phyloP scores from a whole-genome alignment of 306 rosid genomes.

The Bauhinia variegata region DNA sequence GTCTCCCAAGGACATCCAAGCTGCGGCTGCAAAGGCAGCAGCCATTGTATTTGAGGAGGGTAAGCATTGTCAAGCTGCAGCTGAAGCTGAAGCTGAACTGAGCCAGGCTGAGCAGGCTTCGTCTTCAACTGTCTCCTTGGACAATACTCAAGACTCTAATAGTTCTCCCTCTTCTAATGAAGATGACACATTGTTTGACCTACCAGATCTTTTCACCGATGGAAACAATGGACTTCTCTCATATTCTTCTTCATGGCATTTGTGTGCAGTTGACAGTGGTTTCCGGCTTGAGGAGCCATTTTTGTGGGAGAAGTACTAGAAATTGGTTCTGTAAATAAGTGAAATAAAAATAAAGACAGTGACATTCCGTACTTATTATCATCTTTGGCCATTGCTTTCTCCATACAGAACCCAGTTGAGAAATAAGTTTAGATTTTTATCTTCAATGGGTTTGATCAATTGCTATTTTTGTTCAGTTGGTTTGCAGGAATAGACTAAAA shows the following conservation, averaged over 20 bases:
- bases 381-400: conserved; percentile 21
- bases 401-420: conserved; percentile 25
- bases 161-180: conserved; percentile 39
- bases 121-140: conserved; percentile 33
- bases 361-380: conserved; percentile 10
- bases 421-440: not conserved
- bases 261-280: conserved; percentile 62
- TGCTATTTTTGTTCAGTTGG: conserved; percentile 26
- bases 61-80: conserved; percentile 30
- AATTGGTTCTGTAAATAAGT: not conserved
- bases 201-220: conserved; percentile 78
- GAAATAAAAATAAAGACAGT: not conserved
- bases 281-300: conserved; percentile 61
- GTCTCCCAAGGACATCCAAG: conserved; percentile 83
- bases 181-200: conserved; percentile 75
- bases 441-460: conserved; percentile 25
- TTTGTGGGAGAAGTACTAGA: conserved; percentile 59
- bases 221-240: conserved; percentile 46
- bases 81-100: conserved; percentile 36
- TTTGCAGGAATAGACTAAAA: conserved; percentile 25
- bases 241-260: conserved; percentile 61
- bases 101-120: conserved; percentile 28
- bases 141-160: conserved; percentile 38
- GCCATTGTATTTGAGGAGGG: conserved; percentile 35
- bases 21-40: conserved; percentile 83